Percentiles rank a stretch among this genome's conserved stretches.
These are phyloP conservation scores for Gastrolobium bilobum DNA, from an alignment of 306 rosid species.

Conservation along the genomic window DNA sequence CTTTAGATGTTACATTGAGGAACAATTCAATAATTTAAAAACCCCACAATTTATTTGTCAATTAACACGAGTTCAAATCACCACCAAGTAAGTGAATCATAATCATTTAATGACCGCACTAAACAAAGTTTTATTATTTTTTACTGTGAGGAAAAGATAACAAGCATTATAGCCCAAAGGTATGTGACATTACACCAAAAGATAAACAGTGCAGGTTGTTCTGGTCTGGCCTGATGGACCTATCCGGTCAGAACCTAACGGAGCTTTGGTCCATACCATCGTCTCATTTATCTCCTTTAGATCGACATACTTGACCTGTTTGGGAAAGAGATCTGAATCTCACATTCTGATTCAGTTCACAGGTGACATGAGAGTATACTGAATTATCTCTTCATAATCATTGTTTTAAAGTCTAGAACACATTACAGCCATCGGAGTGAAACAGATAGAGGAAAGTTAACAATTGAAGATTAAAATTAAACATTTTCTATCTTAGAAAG, in stretches of 20 bases:
- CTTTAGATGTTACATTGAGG: slow-evolving; percentile 18
- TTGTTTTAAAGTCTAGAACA: slow-evolving; percentile 14
- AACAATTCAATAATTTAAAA: slow-evolving; percentile 28
- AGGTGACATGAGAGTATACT: slow-evolving; percentile 1
- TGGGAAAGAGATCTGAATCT: too few species aligned
- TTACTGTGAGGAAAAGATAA: neutral
- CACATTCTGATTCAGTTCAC: too few species aligned
- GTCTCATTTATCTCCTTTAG: too few species aligned
- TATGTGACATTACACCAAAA: slow-evolving; percentile 16
- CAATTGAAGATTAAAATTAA: neutral
- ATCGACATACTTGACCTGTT: too few species aligned
- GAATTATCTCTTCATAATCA: neutral
- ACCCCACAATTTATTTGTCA: slow-evolving; percentile 1
- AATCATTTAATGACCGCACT: slow-evolving; percentile 1
- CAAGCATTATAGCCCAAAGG: neutral
- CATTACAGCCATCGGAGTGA: slow-evolving; percentile 32
- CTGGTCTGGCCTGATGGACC: too few species aligned
- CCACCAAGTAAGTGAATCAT: slow-evolving; percentile 14
- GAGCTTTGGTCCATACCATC: too few species aligned
- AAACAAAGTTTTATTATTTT: neutral
- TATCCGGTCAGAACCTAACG: too few species aligned
- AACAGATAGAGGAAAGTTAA: slow-evolving; percentile 21
- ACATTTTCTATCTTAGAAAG: neutral
- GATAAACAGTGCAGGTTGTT: neutral
- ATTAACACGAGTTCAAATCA: slow-evolving; percentile 22